Percentiles rank a stretch among this genome's conserved stretches.
These are phyloP conservation scores for Aureobasidium vineae DNA, from an alignment of 2,329 filamentous ascomycete genomes.

Conservation along the genomic window DNA sequence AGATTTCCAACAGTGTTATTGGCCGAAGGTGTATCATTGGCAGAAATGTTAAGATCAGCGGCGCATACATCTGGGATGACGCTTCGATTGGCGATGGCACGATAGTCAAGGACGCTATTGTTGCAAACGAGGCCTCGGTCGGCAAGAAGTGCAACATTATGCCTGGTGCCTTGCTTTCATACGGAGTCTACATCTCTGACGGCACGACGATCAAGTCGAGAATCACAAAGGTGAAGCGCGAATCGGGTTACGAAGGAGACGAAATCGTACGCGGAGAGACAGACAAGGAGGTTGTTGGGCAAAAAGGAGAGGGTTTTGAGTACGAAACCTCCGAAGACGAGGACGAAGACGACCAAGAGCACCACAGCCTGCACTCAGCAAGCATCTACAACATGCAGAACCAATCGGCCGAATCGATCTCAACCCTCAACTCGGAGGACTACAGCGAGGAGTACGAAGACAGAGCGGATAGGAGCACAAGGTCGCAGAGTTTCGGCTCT, in stretches of 20 bases:
- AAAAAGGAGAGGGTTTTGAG: slow-evolving; percentile 60
- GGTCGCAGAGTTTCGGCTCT: slow-evolving; percentile 39
- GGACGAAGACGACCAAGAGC: slow-evolving; percentile 58
- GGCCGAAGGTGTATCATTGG: slow-evolving; percentile 85
- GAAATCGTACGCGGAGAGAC: slow-evolving; percentile 37
- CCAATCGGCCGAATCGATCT: slow-evolving; percentile 58
- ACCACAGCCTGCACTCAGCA: slow-evolving; percentile 39
- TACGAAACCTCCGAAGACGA: slow-evolving; percentile 58
- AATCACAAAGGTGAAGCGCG: slow-evolving; percentile 49
- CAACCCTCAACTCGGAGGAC: slow-evolving; percentile 58
- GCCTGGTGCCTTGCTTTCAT: slow-evolving; percentile 75
- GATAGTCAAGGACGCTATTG: slow-evolving; percentile 67
- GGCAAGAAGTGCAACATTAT: slow-evolving; percentile 69
- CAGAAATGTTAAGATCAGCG: slow-evolving; percentile 72
- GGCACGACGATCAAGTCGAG: slow-evolving; percentile 50
- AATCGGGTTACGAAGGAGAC: slow-evolving; percentile 45
- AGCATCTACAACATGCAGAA: slow-evolving; percentile 53
- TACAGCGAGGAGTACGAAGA: slow-evolving; percentile 41
- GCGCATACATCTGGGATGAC: slow-evolving; percentile 87
- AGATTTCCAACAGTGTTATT: slow-evolving; percentile 72
- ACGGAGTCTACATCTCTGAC: slow-evolving; percentile 69
- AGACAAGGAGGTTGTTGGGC: slow-evolving; percentile 57
- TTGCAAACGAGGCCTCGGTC: slow-evolving; percentile 70
- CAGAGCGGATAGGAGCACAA: slow-evolving; percentile 28
- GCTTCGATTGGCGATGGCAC: slow-evolving; percentile 72